Evolutionary conservation across 1,284 basidiomycete species (phyloP).

Genomic region (Ganoderma resinaceum): DNA sequence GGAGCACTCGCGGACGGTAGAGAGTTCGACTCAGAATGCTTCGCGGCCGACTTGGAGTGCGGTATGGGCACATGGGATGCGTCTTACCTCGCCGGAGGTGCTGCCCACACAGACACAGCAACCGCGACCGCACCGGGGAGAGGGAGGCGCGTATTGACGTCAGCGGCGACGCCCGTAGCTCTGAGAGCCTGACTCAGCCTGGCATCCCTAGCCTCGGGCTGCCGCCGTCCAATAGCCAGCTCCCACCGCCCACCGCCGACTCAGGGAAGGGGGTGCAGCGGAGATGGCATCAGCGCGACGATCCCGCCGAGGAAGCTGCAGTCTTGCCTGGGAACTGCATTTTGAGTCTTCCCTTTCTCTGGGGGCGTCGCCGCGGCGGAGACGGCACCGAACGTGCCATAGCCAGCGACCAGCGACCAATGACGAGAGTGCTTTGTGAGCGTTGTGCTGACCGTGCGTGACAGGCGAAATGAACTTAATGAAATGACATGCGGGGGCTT

Average conservation of each 20-base stretch:
- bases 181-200: background rate
- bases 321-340: background rate
- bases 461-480: background rate
- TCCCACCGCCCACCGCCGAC: background rate
- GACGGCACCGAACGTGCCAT: background rate
- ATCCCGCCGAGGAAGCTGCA: background rate
- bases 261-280: background rate
- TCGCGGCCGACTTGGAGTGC: background rate
- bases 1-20: no score
- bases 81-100: background rate
- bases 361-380: background rate
- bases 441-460: background rate
- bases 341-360: background rate
- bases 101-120: background rate
- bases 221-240: background rate
- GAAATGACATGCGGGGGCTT: no score
- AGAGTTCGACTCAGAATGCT: background rate
- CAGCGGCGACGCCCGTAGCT: background rate
- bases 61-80: background rate
- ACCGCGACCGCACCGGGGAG: background rate
- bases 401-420: no score
- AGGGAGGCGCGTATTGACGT: background rate
- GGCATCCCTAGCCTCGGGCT: background rate
- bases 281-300: background rate
- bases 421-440: background rate